These are phyloP conservation scores for Citrus inodora DNA, from an alignment of 345 rosid species.

Conservation along the genomic window DNA sequence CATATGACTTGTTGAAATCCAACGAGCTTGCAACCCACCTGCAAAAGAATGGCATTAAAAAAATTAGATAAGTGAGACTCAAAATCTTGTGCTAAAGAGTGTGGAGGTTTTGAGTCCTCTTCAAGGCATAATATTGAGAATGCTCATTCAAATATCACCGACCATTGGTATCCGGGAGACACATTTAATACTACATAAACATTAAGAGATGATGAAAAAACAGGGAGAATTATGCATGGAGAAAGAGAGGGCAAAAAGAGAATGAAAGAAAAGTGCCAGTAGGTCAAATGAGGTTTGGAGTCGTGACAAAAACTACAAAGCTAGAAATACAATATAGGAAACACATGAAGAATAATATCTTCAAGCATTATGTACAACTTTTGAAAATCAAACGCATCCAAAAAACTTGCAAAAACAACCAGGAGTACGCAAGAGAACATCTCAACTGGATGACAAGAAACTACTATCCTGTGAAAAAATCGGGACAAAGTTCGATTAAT, in stretches of 20 bases:
- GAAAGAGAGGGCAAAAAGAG: not conserved
- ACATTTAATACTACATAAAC: not conserved
- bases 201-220: not conserved
- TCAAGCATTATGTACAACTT: not conserved
- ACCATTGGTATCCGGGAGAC: not conserved
- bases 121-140: not conserved
- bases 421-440: not conserved
- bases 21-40: constrained; percentile 94
- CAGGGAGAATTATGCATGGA: not conserved
- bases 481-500: not conserved
- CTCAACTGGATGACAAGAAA: not conserved
- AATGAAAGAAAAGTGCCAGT: not conserved
- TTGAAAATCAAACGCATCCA: not conserved
- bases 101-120: not conserved
- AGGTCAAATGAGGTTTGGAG: not conserved
- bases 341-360: not conserved
- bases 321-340: not conserved
- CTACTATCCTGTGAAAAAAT: not conserved
- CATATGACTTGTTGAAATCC: constrained; percentile 90
- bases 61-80: not conserved
- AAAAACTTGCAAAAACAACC: not conserved
- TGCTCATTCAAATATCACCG: not conserved
- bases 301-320: not conserved
- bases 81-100: not conserved
- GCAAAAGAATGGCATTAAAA: constrained; percentile 18